Percentiles rank a stretch among this genome's conserved stretches.
phyloP scores from a whole-genome alignment of 2,329 filamentous ascomycete species.

The Myriosclerotinia duriaeana region DNA sequence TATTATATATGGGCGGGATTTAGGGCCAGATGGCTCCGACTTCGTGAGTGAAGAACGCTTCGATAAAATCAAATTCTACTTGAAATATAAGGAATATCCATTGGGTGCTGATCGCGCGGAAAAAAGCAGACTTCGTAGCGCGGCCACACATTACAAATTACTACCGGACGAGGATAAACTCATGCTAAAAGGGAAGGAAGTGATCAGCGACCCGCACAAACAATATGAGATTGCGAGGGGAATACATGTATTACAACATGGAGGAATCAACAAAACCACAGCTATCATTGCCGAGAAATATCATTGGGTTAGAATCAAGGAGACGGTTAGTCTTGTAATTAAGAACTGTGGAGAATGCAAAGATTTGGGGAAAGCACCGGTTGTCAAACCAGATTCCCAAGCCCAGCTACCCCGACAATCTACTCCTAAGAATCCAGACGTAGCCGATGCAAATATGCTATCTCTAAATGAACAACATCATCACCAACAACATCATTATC shows the following conservation, averaged over 20 bases:
- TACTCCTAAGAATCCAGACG: slow-evolving; percentile 11
- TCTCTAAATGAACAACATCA: slow-evolving; percentile 28
- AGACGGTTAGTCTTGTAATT: slow-evolving; percentile 93
- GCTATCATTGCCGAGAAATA: slow-evolving; percentile 90
- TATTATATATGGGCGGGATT: slow-evolving; percentile 62
- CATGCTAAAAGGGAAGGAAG: slow-evolving; percentile 97
- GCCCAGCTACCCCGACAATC: slow-evolving; percentile 22
- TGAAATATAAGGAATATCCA: slow-evolving; percentile 92
- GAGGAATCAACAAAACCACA: slow-evolving; percentile 97
- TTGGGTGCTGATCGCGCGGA: slow-evolving; percentile 90
- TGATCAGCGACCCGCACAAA: slow-evolving; percentile 82
- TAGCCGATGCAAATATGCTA: slow-evolving; percentile 34
- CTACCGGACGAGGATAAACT: slow-evolving; percentile 63
- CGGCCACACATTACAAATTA: slow-evolving; percentile 93
- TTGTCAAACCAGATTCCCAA: slow-evolving; percentile 32
- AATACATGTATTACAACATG: slow-evolving; percentile 74
- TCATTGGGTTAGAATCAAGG: slow-evolving; percentile 97
- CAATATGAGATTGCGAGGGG: slow-evolving; percentile 87
- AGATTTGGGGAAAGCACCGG: slow-evolving; percentile 64
- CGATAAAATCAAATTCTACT: slow-evolving; percentile 97
- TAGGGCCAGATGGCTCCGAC: slow-evolving; percentile 65
- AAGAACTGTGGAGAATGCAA: slow-evolving; percentile 89
- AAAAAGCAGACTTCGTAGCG: slow-evolving; percentile 89
- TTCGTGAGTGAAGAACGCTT: slow-evolving; percentile 93
- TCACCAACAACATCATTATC: slow-evolving; percentile 6